Evolutionary conservation across 257 asterid genomes (phyloP), one percentile per base, ranked within the genome.

Genomic region (Salvia splendens): DNA sequence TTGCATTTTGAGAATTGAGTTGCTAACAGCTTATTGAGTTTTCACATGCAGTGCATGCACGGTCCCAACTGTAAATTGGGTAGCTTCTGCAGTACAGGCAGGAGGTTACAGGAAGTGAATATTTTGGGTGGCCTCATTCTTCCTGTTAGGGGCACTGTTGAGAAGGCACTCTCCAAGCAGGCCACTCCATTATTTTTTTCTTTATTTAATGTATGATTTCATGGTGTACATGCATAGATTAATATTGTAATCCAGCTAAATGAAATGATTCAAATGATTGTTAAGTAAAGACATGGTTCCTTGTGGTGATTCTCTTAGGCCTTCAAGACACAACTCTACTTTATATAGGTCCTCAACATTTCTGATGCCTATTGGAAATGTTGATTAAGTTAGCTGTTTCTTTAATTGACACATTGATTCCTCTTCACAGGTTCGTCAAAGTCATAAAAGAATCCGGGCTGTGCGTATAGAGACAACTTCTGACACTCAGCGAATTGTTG

Each of bases 131-230:
- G 99, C 54, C 95, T 90, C 59, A 91, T 94, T 80, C 97, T 94
- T 79, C 99, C 97, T 62, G 94, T 91, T 61, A 90, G 99, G 99
- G 99, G 97, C 64, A 87, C 96, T 50, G 72, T 90, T 54, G 96
- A 87, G 80, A 93, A 86, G 79, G 97, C 96, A 7, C 95, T 93
- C 61, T 81, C 95, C 61, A 93, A 88, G 85, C 97, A 90, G 96
- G 99, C 86, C 1, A 24, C 20, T 76, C 53, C 48, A 46, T 49
- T 53, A 14, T 58, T 45, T 50, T 74, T 56, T 74, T 32, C 53
- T 64, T 52, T 47, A 24, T 45, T 40, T 61, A 10, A 41, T 45
- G 9, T 65, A 63, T 61, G 43, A 65, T 66, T 24, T 35, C 72
- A 47, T 40, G 47, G 32, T 64, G 54, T 64, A 30, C 62, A 58